Percentiles rank a stretch among this genome's conserved stretches.
Conservation (phyloP, 352 stramenopile species). For the Halophytophthora polymorphica region DNA sequence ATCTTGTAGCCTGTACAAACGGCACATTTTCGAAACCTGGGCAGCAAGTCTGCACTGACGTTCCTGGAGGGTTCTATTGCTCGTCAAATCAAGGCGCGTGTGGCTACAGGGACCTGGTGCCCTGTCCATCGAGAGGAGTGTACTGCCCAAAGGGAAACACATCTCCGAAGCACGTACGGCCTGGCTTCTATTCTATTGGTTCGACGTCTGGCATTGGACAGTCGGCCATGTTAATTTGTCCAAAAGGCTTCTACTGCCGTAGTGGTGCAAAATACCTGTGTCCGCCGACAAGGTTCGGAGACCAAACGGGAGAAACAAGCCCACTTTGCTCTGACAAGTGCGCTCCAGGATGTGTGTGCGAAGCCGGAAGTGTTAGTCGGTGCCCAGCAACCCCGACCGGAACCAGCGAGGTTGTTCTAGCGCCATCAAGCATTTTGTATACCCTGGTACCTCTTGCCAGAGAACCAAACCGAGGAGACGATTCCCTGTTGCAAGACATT, state of each 20-base stretch:
- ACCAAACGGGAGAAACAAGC: constrained; percentile 27
- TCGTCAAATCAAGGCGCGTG: constrained; percentile 19
- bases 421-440: constrained; percentile 32
- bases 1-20: constrained; percentile 41
- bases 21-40: constrained; percentile 54
- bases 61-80: constrained; percentile 52
- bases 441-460: constrained; percentile 22
- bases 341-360: constrained; percentile 42
- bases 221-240: constrained; percentile 33
- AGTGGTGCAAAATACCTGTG: constrained; percentile 34
- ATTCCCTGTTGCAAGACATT: constrained; percentile 12
- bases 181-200: constrained; percentile 43
- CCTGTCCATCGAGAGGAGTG: constrained; percentile 32
- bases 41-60: constrained; percentile 32
- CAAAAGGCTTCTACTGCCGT: constrained; percentile 51
- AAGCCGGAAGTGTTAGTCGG: constrained; percentile 40
- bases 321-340: constrained; percentile 49
- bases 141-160: constrained; percentile 48
- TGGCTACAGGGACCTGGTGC: constrained; percentile 31
- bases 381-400: constrained; percentile 31
- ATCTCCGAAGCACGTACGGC: constrained; percentile 30
- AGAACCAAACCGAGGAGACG: constrained; percentile 15
- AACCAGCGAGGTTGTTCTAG: constrained; percentile 23
- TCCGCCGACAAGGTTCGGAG: constrained; percentile 43
- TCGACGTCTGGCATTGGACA: constrained; percentile 26